Evolutionary conservation across 768 basidiomycete species (phyloP).

Genomic region (Lactifluus echinatus): DNA sequence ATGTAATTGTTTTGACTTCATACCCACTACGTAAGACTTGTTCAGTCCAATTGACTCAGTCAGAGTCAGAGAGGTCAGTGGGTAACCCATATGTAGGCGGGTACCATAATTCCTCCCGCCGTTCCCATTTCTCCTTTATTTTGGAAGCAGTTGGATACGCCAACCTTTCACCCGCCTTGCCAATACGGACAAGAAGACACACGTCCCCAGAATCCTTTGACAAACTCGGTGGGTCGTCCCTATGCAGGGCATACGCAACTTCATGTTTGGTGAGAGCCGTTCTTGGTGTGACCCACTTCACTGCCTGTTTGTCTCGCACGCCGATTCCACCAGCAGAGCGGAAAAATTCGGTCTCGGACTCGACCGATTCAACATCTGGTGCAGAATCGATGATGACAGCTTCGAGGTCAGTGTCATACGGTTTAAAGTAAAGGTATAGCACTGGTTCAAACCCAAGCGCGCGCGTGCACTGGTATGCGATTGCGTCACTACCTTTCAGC

Average conservation of each 20-base stretch:
- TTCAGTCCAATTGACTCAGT: too few species aligned
- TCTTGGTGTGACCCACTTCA: slow-evolving; percentile 4
- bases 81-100: too few species aligned
- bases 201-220: neutral
- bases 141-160: neutral
- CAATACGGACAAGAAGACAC: slow-evolving; percentile 5
- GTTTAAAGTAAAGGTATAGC: neutral
- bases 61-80: too few species aligned
- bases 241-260: neutral
- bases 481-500: slow-evolving; percentile 4
- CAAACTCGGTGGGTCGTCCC: neutral
- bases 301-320: neutral
- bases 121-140: neutral
- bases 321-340: neutral
- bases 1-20: too few species aligned
- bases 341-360: too few species aligned
- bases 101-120: too few species aligned
- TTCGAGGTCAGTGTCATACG: too few species aligned
- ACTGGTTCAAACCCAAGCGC: neutral
- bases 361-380: too few species aligned
- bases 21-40: too few species aligned
- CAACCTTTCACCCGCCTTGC: neutral
- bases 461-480: neutral
- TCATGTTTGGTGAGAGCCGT: neutral
- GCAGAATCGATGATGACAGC: too few species aligned